Percentiles rank a stretch among this genome's conserved stretches.
phyloP scores from a whole-genome alignment of 2,329 filamentous ascomycete species.

The Aureobasidium sp. region DNA sequence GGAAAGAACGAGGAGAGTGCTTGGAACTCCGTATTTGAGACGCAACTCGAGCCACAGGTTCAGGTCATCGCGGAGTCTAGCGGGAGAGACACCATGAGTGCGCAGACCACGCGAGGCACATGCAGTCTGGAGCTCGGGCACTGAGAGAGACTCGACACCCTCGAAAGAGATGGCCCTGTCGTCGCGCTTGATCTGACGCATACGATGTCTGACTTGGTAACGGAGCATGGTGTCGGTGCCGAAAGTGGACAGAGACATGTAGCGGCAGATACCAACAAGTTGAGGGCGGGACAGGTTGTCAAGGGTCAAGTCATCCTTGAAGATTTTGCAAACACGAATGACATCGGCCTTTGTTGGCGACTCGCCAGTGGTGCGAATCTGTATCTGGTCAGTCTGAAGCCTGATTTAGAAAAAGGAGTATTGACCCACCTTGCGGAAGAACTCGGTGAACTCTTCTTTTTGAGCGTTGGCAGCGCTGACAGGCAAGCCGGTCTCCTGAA shows the following conservation, averaged over 20 bases:
- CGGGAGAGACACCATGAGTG: conserved; percentile 86
- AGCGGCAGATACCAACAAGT: conserved; percentile 93
- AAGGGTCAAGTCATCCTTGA: conserved; percentile 93
- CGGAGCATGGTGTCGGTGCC: conserved; percentile 97
- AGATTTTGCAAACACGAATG: conserved; percentile 98
- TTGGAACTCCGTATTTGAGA: conserved; percentile 90
- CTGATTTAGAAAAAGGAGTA: no score
- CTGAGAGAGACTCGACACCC: conserved; percentile 87
- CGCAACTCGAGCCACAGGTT: conserved; percentile 91
- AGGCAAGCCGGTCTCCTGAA: conserved; percentile 89
- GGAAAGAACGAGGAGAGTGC: conserved; percentile 87
- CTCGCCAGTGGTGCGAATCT: conserved; percentile 72
- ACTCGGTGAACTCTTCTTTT: conserved; percentile 88
- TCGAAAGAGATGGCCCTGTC: conserved; percentile 92
- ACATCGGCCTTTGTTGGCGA: conserved; percentile 82
- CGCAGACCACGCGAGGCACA: conserved; percentile 87
- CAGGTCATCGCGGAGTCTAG: conserved; percentile 78
- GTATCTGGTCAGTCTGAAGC: conserved; percentile 16
- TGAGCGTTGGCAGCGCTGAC: conserved; percentile 77
- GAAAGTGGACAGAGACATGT: conserved; percentile 96
- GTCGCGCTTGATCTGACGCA: conserved; percentile 98
- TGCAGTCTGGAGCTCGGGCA: conserved; percentile 84
- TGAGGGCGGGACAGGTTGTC: conserved; percentile 96
- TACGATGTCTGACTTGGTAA: conserved; percentile 93
- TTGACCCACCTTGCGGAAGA: conserved; percentile 78